Percentiles rank a stretch among this genome's conserved stretches.
Evolutionary conservation across 495 filamentous ascomycete genomes (phyloP).

Genomic region (Neurospora sp.): DNA sequence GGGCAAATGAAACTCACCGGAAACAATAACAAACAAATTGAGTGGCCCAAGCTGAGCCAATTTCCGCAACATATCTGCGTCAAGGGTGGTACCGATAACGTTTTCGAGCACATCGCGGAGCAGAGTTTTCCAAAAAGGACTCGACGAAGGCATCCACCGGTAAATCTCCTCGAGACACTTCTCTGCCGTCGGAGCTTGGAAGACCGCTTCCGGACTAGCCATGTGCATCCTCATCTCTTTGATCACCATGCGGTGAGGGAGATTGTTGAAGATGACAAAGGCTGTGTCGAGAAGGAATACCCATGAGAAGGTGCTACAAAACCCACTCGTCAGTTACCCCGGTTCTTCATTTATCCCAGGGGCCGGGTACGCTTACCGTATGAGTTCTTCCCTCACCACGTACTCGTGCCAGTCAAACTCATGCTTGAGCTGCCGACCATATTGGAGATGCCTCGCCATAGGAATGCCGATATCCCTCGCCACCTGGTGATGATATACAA

Average conservation of each 20-base stretch:
- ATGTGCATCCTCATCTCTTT: slow-evolving; percentile 26
- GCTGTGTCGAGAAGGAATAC: slow-evolving; percentile 21
- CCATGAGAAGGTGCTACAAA: slow-evolving; percentile 13
- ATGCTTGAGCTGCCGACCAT: slow-evolving; percentile 10
- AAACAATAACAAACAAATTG: slow-evolving; percentile 22
- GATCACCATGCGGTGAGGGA: slow-evolving; percentile 24
- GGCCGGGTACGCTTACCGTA: slow-evolving; percentile 10
- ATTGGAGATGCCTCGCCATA: slow-evolving; percentile 17
- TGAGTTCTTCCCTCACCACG: slow-evolving; percentile 17
- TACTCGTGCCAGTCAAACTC: slow-evolving; percentile 20
- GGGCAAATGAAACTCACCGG: slow-evolving; percentile 11
- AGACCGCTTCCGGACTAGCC: slow-evolving; percentile 21
- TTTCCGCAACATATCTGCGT: slow-evolving; percentile 3
- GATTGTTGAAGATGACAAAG: slow-evolving; percentile 26
- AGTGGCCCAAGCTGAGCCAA: slow-evolving; percentile 18
- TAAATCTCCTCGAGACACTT: slow-evolving; percentile 16
- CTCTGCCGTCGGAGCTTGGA: slow-evolving; percentile 15
- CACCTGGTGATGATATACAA: slow-evolving; percentile 3
- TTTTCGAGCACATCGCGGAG: slow-evolving; percentile 20
- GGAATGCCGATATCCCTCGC: slow-evolving; percentile 20
- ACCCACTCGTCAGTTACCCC: background rate
- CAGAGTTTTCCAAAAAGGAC: slow-evolving; percentile 13
- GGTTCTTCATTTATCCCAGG: background rate
- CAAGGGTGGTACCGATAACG: slow-evolving; percentile 9
- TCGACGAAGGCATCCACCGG: slow-evolving; percentile 12